Base-by-base conservation (phyloP, 108 stramenopile genomes). In the Cyclotella sp. region DNA sequence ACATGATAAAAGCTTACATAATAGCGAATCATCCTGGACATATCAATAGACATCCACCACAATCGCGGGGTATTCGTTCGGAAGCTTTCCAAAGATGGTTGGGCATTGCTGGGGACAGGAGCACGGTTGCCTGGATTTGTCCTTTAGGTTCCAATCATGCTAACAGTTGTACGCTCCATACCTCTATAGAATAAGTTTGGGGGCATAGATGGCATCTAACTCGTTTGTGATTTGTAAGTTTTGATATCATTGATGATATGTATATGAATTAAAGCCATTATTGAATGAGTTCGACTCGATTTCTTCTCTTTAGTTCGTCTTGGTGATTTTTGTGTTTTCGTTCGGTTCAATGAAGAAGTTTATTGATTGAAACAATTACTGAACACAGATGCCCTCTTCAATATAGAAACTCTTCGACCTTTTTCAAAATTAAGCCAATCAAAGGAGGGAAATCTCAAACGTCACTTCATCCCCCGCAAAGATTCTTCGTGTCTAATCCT, bases 111-210 rank as follows among this genome's bases (percentile, higher is more conserved):
- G 28, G 73, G 73, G 12, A 54, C 34, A 40, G 61, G 79, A 19
- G 64, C 68, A 21, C 84, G 86, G 14, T 27, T 84, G 0, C 86
- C 86, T 15, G 86, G 84, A 1, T 46, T 87, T 44, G 77, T 87
- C 8, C 84, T 87, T 72, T 61, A 84, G 29, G 45, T 87, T 29
- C 86, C 86, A 24, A 65, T 39, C 40, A 87, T 87, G 86, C 28
- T 85, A 19, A 24, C 52, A 13, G 64, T 68, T 57, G 85, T 85
- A 16, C 26, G n/a, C n/a, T n/a, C n/a, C n/a, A n/a, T n/a, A n/a
- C n/a, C 78, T 16, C 9, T 45, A 1, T 85, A 11, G 41, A 63
- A 27, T 74, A 76, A 27, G 62, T 73, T 5, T 73, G 72, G 77
- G 64, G 73, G 6, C n/a, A 34, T n/a, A 61, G 29, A 34, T 7